These are phyloP conservation scores for Cercospora citrullina DNA, from an alignment of 2,329 filamentous ascomycete species.

Conservation along the genomic window DNA sequence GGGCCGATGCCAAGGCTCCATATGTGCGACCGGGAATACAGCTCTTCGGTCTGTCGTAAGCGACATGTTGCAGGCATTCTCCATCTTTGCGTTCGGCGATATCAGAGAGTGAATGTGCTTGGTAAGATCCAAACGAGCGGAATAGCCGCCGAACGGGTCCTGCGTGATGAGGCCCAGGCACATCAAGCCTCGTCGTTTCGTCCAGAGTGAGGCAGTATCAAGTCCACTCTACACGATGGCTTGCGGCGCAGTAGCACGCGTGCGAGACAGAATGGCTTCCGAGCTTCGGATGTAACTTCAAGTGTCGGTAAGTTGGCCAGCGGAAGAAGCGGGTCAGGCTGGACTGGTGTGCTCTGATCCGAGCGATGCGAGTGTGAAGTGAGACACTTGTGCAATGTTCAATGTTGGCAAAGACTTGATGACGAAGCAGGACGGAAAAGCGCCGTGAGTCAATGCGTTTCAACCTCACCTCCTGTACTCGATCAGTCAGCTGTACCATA, in stretches of 20 bases:
- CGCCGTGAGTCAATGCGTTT: not conserved
- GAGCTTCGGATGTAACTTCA: not conserved
- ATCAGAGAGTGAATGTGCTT: not conserved
- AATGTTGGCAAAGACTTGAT: not conserved
- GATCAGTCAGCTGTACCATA: not conserved
- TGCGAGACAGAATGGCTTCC: not conserved
- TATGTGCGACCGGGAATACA: not conserved
- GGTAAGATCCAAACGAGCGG: not conserved
- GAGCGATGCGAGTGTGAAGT: not conserved
- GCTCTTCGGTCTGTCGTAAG: not conserved
- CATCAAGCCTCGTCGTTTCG: not conserved
- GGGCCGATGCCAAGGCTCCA: slow-evolving; percentile 1
- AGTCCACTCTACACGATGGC: not conserved
- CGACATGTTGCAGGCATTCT: slow-evolving; percentile 1
- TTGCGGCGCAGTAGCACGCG: not conserved
- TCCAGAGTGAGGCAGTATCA: not conserved
- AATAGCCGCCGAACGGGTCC: not conserved
- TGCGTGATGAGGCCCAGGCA: not conserved
- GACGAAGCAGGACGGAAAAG: not conserved
- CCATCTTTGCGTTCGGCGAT: not conserved
- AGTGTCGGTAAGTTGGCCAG: not conserved
- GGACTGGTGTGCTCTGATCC: not conserved
- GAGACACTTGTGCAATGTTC: not conserved
- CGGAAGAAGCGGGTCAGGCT: not conserved
- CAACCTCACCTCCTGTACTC: not conserved